Conservation (phyloP, 2,329 filamentous ascomycete genomes). For the Bisporella sp. region DNA sequence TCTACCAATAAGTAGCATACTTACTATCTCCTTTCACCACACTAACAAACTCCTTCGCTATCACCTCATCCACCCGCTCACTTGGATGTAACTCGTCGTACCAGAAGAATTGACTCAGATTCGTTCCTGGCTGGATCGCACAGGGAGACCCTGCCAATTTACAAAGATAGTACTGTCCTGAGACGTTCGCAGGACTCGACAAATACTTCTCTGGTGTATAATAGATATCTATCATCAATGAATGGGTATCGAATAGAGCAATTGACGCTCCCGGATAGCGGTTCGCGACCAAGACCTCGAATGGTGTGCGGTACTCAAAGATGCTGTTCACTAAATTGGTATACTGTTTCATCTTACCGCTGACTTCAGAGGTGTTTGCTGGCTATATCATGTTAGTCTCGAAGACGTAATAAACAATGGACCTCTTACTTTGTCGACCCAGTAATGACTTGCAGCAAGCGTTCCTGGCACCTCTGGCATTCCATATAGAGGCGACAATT, state of each 20-base stretch:
- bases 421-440: conserved; percentile 28
- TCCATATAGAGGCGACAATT: conserved; percentile 62
- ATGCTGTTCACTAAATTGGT: conserved; percentile 42
- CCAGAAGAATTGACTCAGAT: conserved; percentile 60
- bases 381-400: conserved; percentile 31
- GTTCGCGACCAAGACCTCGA: conserved; percentile 34
- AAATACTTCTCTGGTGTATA: conserved; percentile 54
- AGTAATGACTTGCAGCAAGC: conserved; percentile 35
- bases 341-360: conserved; percentile 43
- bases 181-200: conserved; percentile 55
- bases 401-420: no score
- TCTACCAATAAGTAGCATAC: conserved; percentile 28
- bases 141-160: conserved; percentile 29
- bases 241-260: conserved; percentile 61
- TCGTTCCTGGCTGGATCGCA: conserved; percentile 23
- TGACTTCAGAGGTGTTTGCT: conserved; percentile 41
- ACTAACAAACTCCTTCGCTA: conserved; percentile 49
- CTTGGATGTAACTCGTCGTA: conserved; percentile 69
- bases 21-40: conserved; percentile 40
- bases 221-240: conserved; percentile 58
- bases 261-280: conserved; percentile 54
- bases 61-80: conserved; percentile 50
- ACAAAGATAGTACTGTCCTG: conserved; percentile 51
- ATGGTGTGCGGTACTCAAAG: conserved; percentile 42
- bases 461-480: conserved; percentile 35